Evolutionary conservation across 805 yeast species (phyloP), one percentile per base, ranked within the genome.

Genomic region (Candida saitoana): DNA sequence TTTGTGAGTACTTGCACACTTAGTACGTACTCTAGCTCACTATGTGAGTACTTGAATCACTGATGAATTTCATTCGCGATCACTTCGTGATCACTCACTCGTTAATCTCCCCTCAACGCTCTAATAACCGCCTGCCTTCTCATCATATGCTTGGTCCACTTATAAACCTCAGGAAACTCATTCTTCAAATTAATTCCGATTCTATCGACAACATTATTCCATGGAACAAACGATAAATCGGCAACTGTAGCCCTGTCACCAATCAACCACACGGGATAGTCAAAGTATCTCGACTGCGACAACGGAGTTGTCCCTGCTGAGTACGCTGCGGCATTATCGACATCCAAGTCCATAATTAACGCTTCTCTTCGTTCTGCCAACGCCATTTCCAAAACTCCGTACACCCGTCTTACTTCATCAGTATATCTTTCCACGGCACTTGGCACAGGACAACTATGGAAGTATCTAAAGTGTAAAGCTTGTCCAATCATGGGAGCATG

Each of bases 401-500:
- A 89, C 6, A 90, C 96, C 49, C 98, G 72, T 55, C 96, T 74
- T 18, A 90, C 96, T 65, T 90, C 98, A 54, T 86, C 95, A 1
- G 87, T 82, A 59, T 89, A 90, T 56, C 96, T 71, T 52, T 87
- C 96, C 16, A 90, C 87, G 0, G 97, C 96, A 44, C 88, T 78
- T 15, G 91, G 88, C 2, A 90, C 88, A 41, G 82, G 82, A 46
- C 83, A 83, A 5, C 90, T 77, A 60, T 90, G 96, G 72, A 90
- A 88, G 60, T 87, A 88, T 56, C 90, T 76, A 69, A 90, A 91
- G 67, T 91, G 97, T 52, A 91, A 73, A 6, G 97, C 96, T 64
- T 90, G 97, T 15, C 97, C 97, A 53, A 90, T 86, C 96, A 90
- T 90, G n/a, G 97, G 96, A 0, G 97, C 96, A 60, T 89, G 97